phyloP scores from a whole-genome alignment of 495 filamentous ascomycete genomes.

The Astrocystis sublimbata region DNA sequence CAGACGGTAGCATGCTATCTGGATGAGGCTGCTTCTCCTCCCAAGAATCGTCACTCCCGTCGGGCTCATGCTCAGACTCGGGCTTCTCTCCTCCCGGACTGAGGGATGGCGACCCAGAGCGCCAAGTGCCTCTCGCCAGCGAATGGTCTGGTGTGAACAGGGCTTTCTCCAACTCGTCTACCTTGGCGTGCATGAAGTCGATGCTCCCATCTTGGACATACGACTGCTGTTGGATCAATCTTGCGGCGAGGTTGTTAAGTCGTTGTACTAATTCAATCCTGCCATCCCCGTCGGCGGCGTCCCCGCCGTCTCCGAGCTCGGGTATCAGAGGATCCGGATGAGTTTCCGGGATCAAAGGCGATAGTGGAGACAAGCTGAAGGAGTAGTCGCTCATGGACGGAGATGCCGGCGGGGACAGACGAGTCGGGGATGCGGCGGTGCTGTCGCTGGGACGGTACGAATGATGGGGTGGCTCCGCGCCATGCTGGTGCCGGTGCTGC shows the following conservation, averaged over 20 bases:
- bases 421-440: constrained; percentile 21
- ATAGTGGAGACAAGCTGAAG: constrained; percentile 39
- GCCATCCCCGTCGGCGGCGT: constrained; percentile 42
- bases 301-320: constrained; percentile 18
- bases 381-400: constrained; percentile 37
- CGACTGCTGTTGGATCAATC: constrained; percentile 33
- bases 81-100: background rate
- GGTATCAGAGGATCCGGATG: constrained; percentile 16
- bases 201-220: constrained; percentile 32
- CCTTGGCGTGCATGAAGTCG: constrained; percentile 40
- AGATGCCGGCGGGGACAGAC: constrained; percentile 26
- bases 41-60: constrained; percentile 23
- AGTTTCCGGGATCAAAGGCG: constrained; percentile 20
- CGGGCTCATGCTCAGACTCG: background rate
- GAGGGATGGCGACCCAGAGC: background rate
- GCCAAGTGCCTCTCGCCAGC: background rate
- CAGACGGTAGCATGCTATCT: background rate
- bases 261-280: constrained; percentile 52
- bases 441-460: background rate
- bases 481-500: background rate
- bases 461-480: background rate
- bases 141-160: constrained; percentile 10
- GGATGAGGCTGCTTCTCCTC: constrained; percentile 15
- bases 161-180: constrained; percentile 48
- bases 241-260: constrained; percentile 46